phyloP scores from a whole-genome alignment of 108 stramenopile genomes.

The Parmales sp. region DNA sequence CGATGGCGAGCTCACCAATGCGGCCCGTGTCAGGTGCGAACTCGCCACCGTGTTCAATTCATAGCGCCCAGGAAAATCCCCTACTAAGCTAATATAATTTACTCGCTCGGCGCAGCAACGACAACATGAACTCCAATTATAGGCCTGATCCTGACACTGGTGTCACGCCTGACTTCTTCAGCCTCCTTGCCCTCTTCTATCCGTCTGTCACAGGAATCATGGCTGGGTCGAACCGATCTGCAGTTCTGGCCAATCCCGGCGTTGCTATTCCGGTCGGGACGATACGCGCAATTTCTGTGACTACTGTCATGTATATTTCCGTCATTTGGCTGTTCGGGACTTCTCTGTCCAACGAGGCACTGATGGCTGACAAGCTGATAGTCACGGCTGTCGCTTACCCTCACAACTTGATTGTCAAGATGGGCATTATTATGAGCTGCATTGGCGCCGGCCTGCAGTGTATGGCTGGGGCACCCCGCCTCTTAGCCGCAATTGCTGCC shows the following conservation, averaged over 20 bases:
- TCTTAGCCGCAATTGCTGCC: constrained; percentile 52
- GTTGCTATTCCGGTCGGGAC: constrained; percentile 59
- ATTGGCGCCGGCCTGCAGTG: constrained; percentile 55
- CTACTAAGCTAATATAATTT: too few species aligned
- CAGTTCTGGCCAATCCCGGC: constrained; percentile 47
- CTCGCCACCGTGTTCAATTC: too few species aligned
- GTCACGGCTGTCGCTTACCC: constrained; percentile 49
- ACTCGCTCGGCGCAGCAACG: too few species aligned
- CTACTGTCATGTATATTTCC: constrained; percentile 34
- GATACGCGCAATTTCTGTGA: constrained; percentile 39
- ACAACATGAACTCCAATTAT: constrained; percentile 41
- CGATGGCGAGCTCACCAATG: constrained; percentile 25
- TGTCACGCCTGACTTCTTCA: constrained; percentile 41
- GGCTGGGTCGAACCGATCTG: constrained; percentile 52
- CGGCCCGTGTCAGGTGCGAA: constrained; percentile 17
- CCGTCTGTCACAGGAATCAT: constrained; percentile 72
- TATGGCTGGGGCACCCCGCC: constrained; percentile 49
- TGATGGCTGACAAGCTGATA: constrained; percentile 53
- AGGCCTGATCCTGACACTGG: constrained; percentile 55
- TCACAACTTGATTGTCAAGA: constrained; percentile 39
- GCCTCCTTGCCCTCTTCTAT: constrained; percentile 61
- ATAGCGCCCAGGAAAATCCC: too few species aligned
- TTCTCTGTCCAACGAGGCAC: constrained; percentile 36
- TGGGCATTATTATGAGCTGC: constrained; percentile 55
- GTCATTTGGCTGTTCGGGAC: constrained; percentile 49